Evolutionary conservation across 2,329 filamentous ascomycete species (phyloP).

Genomic region (Gnomoniopsis smithogilvyi): DNA sequence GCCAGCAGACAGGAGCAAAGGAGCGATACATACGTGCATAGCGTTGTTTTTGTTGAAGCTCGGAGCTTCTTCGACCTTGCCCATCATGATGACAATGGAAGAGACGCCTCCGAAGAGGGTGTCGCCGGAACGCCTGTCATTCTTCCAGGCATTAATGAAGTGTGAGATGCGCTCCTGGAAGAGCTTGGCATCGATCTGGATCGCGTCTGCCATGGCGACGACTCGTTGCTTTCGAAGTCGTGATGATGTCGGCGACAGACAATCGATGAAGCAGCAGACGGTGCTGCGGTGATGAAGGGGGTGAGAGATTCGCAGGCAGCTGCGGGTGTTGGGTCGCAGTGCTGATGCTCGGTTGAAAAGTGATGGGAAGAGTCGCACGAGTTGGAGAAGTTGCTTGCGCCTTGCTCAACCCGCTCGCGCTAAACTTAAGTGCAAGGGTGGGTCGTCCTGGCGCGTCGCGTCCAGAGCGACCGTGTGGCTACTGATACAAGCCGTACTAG

Average conservation of each 20-base stretch:
- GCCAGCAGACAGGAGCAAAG: neutral
- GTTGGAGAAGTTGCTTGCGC: slow-evolving; percentile 1
- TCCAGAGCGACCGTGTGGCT: neutral
- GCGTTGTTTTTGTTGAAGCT: slow-evolving; percentile 95
- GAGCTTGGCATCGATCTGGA: slow-evolving; percentile 89
- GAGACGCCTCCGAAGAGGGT: slow-evolving; percentile 79
- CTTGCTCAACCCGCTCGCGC: neutral
- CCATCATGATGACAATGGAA: slow-evolving; percentile 87
- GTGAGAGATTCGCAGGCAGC: neutral
- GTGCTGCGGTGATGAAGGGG: slow-evolving; percentile 12
- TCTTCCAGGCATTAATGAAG: slow-evolving; percentile 91
- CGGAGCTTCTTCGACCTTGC: slow-evolving; percentile 86
- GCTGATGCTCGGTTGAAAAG: neutral
- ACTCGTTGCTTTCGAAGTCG: slow-evolving; percentile 21
- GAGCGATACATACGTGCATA: slow-evolving; percentile 66
- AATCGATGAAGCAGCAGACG: slow-evolving; percentile 13
- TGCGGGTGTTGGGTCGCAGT: neutral
- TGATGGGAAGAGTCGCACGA: neutral
- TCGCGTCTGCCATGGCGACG: slow-evolving; percentile 63
- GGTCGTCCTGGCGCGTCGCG: slow-evolving; percentile 3
- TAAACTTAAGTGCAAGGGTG: slow-evolving; percentile 3
- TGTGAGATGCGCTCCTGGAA: slow-evolving; percentile 92
- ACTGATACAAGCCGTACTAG: no score
- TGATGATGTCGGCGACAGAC: slow-evolving; percentile 14
- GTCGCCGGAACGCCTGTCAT: slow-evolving; percentile 86